Percentiles rank a stretch among this genome's conserved stretches.
Conservation (phyloP, 768 basidiomycete species). For the Podaxis pistillaris region DNA sequence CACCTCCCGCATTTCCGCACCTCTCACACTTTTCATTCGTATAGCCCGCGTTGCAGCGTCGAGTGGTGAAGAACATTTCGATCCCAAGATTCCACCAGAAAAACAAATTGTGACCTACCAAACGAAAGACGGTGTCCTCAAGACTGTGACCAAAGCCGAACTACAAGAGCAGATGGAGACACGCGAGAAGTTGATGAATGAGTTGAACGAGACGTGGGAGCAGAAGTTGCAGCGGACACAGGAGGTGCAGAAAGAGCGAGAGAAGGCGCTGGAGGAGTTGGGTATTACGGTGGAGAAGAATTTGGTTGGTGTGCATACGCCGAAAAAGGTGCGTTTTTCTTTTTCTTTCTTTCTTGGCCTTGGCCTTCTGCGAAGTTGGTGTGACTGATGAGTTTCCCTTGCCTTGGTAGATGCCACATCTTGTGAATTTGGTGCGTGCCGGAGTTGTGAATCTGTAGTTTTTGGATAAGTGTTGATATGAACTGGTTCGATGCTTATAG, state of each 20-base stretch:
- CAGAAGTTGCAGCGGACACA: conserved; percentile 89
- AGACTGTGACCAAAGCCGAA: conserved; percentile 96
- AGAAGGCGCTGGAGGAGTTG: conserved; percentile 95
- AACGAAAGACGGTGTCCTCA: conserved; percentile 89
- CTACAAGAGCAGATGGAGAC: conserved; percentile 95
- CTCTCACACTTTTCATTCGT: conserved; percentile 4
- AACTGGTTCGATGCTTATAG: conserved; percentile 30
- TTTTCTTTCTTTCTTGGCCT: neutral
- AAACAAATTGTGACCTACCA: conserved; percentile 94
- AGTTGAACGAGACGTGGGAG: conserved; percentile 95
- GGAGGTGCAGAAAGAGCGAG: conserved; percentile 94
- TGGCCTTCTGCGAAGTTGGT: neutral
- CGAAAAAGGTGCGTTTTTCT: conserved; percentile 71
- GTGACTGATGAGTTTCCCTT: conserved; percentile 6
- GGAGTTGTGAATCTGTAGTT: neutral
- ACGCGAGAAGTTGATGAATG: conserved; percentile 93
- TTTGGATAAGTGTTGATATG: neutral
- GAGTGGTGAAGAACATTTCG: conserved; percentile 72
- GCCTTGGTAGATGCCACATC: conserved; percentile 74
- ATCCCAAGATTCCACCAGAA: conserved; percentile 87
- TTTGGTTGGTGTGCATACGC: conserved; percentile 94
- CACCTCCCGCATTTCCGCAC: conserved; percentile 8
- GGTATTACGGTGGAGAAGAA: conserved; percentile 98
- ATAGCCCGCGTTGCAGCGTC: conserved; percentile 74
- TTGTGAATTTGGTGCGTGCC: conserved; percentile 77